Base-by-base conservation (phyloP, 306 rosid species). In the Trifolium subterraneum region DNA sequence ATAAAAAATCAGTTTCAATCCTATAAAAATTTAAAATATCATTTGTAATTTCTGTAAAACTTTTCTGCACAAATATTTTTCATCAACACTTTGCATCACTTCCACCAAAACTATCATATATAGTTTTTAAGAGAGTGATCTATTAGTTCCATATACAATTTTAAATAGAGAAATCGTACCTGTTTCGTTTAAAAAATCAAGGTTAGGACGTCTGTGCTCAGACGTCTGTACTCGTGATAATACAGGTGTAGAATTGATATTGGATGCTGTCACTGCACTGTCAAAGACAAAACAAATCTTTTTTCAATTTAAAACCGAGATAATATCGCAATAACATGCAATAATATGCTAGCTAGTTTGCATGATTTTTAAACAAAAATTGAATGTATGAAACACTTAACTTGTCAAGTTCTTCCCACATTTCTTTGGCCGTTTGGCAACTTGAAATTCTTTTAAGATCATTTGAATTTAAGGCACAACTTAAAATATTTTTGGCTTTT, bases 401-500 rank as follows among this genome's bases (percentile, higher is more conserved):
- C 80, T 47, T 68, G n/a, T 19, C 51, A 31, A 76, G 63, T 0
- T 31, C 15, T 3, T 77, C 81, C 71, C 81, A 77, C 20, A 69
- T 47, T 69, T 59, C 20, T 41, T 77, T 77, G 41, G 81, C 44
- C 4, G 70, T 45, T 4, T 10, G 4, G 20, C 12, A 61, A 0
- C 6, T 39, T n/a, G 70, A 77, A 15, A 35, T 23, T n/a, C 4
- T 33, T 60, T 33, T 4, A n/a, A 45, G 54, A 33, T 2, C 8
- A 8, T 60, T 45, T 22, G 44, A 10, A 15, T 47, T 69, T 14
- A 77, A 13, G 13, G 64, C 81, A 77, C 76, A 77, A 1, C 19
- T 4, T 69, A 77, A 69, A 25, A 77, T 77, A 10, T 68, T 0
- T 36, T 35, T 77, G 1, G 75, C 75, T 59, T 20, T 68, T 31